These are phyloP conservation scores for Rhodotorula mucilaginosa DNA, from an alignment of 1,284 basidiomycete genomes.

Conservation along the genomic window DNA sequence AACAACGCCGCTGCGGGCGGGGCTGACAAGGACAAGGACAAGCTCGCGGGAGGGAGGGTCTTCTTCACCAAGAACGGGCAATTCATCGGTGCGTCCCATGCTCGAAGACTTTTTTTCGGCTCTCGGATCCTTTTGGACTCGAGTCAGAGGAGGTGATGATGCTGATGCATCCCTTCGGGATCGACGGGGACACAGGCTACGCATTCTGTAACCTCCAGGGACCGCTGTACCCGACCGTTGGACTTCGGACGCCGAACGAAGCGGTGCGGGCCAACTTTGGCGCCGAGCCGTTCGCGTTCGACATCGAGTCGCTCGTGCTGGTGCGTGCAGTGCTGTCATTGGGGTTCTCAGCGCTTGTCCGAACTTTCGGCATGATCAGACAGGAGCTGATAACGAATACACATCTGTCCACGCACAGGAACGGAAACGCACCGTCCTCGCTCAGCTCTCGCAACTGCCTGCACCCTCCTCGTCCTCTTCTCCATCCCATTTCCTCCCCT, in stretches of 20 bases:
- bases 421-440: slow-evolving; percentile 25
- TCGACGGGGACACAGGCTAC: slow-evolving; percentile 7
- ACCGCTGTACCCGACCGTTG: slow-evolving; percentile 74
- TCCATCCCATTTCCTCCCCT: slow-evolving; percentile 8
- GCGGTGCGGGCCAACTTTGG: slow-evolving; percentile 79
- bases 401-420: slow-evolving; percentile 17
- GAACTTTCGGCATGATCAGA: background rate
- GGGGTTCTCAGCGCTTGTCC: no score
- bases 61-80: slow-evolving; percentile 89
- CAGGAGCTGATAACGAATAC: background rate
- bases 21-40: slow-evolving; percentile 2
- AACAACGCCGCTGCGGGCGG: background rate
- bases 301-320: slow-evolving; percentile 61
- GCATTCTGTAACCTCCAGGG: slow-evolving; percentile 30
- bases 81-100: slow-evolving; percentile 61
- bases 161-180: background rate
- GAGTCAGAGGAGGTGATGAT: no score
- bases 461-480: slow-evolving; percentile 15
- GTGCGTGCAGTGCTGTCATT: slow-evolving; percentile 6
- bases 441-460: background rate
- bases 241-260: slow-evolving; percentile 72
- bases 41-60: slow-evolving; percentile 54
- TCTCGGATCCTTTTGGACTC: no score
- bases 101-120: background rate
- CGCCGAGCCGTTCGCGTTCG: slow-evolving; percentile 75